Base-by-base conservation (phyloP, 108 stramenopile genomes). In the Schizochytrium sp. region DNA sequence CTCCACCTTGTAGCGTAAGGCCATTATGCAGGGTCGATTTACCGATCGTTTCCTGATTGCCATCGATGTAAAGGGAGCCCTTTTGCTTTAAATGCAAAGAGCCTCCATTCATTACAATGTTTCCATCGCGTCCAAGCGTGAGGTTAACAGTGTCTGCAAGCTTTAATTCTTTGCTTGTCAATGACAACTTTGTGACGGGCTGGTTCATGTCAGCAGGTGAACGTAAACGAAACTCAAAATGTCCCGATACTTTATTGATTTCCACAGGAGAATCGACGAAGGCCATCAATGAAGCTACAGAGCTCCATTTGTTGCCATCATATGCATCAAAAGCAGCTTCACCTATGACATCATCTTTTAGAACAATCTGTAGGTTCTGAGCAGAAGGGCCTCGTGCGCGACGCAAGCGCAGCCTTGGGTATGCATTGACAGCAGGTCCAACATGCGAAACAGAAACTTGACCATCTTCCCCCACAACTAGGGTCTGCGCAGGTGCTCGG, bases 91-190 rank as follows among this genome's bases (percentile, higher is more conserved):
- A 0, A 1, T 55, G 17, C 45, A 55, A 5, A 28, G 53, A 55
- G 3, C 76, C 76, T 5, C 76, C 76, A 5, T 55, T 5, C 50
- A 55, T 12, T 10, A 47, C 45, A 10, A 83, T n/a, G 28, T 55
- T 17, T 0, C 76, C 76, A 3, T 69, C 44, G 28, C 47, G 76
- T n/a, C 50, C 76, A 8, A 83, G 76, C 76, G 53, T 55, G 15
- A 83, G 76, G 28, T 83, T 55, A 53, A 49, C 76, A 55, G 28
- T 28, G 76, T 55, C 28, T n/a, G 47, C 76, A 10, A 83, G 76
- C 4, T 83, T 53, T 53, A 83, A 10, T 5, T 47, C 76, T 38
- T 1, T 55, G 28, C 28, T 53, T 10, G 45, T 7, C 5, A 83
- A 53, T 28, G 76, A 55, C 10, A 55, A 10, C 40, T 55, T 83